Evolutionary conservation across 352 stramenopile species (phyloP), one percentile per base, ranked within the genome.

Genomic region (Phytophthora citricola): DNA sequence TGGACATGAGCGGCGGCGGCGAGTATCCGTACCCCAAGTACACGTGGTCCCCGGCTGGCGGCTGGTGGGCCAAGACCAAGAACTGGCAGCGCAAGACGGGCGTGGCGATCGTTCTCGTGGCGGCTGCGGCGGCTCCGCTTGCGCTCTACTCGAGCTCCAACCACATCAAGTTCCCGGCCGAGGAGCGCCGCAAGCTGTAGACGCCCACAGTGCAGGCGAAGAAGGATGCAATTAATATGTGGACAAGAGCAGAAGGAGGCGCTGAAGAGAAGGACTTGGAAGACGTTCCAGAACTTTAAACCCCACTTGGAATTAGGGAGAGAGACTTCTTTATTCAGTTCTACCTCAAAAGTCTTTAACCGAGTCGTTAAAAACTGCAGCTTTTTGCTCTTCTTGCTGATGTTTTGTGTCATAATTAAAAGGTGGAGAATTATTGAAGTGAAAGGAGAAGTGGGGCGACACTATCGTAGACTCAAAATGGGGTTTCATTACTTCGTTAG

Each of bases 21-120:
- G 87, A 92, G 74, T 95, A 89, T 80, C 87, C 85, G 69, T 93
- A 92, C 71, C 87, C 87, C 45, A 93, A 93, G 83, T 84, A 90
- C 80, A 92, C 83, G 73, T 95, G 87, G 87, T 94, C 87, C 58
- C 87, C 87, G 5, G 83, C 87, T 36, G 87, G 87, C 55, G 87
- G 87, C 75, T 95, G 87, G 87, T 95, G 87, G 87, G 77, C 82
- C 54, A 81, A 93, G 77, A 90, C 82, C 63, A 86, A 88, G 74
- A 87, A 94, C 71, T 93, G 87, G 85, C 85, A 89, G 71, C 79
- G 77, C 61, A 91, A 91, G 65, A 92, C 84, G 8, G 85, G 80
- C 52, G 41, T 93, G 43, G 82, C 76, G 24, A 53, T 91, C 31
- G 75, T 78, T 12, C 63, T 84, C 26, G 69, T 95, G 66, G 78